Evolutionary conservation across 495 filamentous ascomycete genomes (phyloP).

Genomic region (Aspergillus biplanus): DNA sequence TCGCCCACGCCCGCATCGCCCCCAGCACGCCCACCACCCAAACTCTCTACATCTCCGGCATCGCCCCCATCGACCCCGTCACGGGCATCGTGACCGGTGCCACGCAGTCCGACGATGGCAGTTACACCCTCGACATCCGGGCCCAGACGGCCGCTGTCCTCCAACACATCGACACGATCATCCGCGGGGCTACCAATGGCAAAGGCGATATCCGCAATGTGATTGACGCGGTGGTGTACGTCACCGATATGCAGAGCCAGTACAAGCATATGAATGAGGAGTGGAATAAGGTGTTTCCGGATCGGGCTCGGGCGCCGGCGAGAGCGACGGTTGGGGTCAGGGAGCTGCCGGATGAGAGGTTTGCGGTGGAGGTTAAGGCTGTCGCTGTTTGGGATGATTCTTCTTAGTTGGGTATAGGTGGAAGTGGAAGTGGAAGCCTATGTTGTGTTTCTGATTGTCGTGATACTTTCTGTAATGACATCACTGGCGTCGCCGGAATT

Average conservation of each 20-base stretch:
- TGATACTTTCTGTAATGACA: no score
- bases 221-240: slow-evolving; percentile 39
- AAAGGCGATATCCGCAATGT: slow-evolving; percentile 37
- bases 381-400: no score
- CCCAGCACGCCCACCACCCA: slow-evolving; percentile 32
- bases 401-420: no score
- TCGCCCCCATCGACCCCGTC: slow-evolving; percentile 3
- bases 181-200: slow-evolving; percentile 35
- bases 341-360: no score
- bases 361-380: no score
- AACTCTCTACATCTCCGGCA: slow-evolving; percentile 26
- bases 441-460: no score
- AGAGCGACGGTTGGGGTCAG: not conserved
- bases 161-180: slow-evolving; percentile 37
- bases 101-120: slow-evolving; percentile 36
- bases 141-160: slow-evolving; percentile 40
- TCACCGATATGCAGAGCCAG: slow-evolving; percentile 40
- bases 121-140: slow-evolving; percentile 32
- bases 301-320: slow-evolving; percentile 38
- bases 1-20: slow-evolving; percentile 34
- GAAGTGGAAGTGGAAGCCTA: no score
- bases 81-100: slow-evolving; percentile 18
- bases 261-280: slow-evolving; percentile 47
- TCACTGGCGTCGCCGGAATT: no score
- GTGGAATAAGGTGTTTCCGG: slow-evolving; percentile 42